Base-by-base conservation (phyloP, 2,329 filamentous ascomycete species). In the Botryotinia calthae region DNA sequence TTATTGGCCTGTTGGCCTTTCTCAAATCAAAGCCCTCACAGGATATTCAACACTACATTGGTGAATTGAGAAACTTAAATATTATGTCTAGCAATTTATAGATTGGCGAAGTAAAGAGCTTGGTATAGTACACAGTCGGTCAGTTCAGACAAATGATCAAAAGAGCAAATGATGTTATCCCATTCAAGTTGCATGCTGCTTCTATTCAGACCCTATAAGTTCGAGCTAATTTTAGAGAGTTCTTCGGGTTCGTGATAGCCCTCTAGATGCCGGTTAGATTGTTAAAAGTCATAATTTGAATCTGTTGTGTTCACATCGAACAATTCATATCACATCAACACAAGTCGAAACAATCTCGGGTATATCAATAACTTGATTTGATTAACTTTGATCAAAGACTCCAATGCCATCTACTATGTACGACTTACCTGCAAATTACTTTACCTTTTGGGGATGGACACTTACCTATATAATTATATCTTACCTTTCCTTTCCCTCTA, bases 201-300 rank as follows among this genome's bases (percentile, higher is more conserved):
- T 28, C 16, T 54, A 16, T 54, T 6, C 18, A 18, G 14, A 54
- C 51, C n/a, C 51, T 54, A 18, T 18, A 16, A 54, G 6, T 54
- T 54, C 7, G 28, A 28, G 3, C n/a, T 56, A 28, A 25, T 4
- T 8, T 56, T 28, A 18, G 16, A 56, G 14, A 56, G 1, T 18
- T 18, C n/a, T 56, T 4, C 7, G 7, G n/a, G n/a, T 56, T 25
- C 1, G n/a, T 9, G 2, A 16, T 2, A 18, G 0, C 2, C 3
- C 14, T 54, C 25, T 28, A 56, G 4, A 18, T 54, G 7, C 2
- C 1, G 1, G 12, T 3, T 54, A 4, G n/a, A 8, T 9, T 54
- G 5, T 8, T 28, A 28, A 28, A 9, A 3, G 6, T 28, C 51
- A 54, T 1, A 18, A 28, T 54, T 28, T 56, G n/a, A 31, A 31